Evolutionary conservation across 2,329 filamentous ascomycete species (phyloP).

Genomic region (Colletotrichum sp.): DNA sequence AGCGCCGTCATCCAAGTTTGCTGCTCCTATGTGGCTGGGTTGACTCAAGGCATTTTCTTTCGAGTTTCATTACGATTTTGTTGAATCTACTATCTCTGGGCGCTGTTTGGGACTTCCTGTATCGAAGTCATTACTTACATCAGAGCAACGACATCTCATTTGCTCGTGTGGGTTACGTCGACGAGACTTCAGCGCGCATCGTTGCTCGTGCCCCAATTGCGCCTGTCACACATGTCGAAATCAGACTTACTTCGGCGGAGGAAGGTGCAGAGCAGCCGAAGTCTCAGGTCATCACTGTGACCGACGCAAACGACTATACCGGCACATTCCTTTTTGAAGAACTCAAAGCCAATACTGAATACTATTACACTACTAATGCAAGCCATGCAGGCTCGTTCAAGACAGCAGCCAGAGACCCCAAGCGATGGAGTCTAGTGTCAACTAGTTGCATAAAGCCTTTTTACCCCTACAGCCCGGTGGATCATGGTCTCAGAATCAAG

Average conservation of each 20-base stretch:
- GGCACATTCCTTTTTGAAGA: constrained; percentile 54
- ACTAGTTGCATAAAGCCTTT: constrained; percentile 74
- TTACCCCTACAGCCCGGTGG: constrained; percentile 67
- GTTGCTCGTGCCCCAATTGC: constrained; percentile 62
- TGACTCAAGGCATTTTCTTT: not conserved
- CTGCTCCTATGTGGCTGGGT: not conserved
- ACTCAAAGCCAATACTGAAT: constrained; percentile 61
- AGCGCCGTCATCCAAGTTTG: not conserved
- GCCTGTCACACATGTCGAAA: constrained; percentile 38
- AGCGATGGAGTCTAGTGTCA: constrained; percentile 55
- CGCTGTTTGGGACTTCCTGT: constrained; percentile 54
- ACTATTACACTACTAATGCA: constrained; percentile 66
- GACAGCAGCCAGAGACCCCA: constrained; percentile 51
- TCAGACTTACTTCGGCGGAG: constrained; percentile 36
- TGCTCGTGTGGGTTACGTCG: constrained; percentile 68
- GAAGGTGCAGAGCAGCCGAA: accelerated
- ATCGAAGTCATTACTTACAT: constrained; percentile 59
- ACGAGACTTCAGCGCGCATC: constrained; percentile 63
- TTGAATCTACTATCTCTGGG: not conserved
- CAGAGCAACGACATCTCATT: constrained; percentile 64
- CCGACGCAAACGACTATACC: constrained; percentile 66
- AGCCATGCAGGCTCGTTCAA: constrained; percentile 67
- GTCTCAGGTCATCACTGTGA: constrained; percentile 49
- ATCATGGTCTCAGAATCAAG: constrained; percentile 65
- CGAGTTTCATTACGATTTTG: not conserved